Conservation (phyloP, 2,329 filamentous ascomycete genomes). For the Lachnellula subtilissima region DNA sequence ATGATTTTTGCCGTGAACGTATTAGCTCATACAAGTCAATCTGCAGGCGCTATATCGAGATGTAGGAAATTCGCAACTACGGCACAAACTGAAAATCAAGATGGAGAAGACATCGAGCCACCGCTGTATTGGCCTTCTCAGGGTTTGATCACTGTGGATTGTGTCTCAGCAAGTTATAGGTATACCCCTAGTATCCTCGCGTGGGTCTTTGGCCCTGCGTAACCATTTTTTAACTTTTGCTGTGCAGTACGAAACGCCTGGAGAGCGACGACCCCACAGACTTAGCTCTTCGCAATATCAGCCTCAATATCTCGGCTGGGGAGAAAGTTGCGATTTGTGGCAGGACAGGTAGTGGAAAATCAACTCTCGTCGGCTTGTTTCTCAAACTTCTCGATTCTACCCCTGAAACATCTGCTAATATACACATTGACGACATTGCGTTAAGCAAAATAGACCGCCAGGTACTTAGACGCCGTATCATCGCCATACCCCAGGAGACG, state of each 20-base stretch:
- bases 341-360: conserved; percentile 50
- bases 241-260: not conserved
- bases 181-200: not conserved
- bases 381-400: conserved; percentile 43
- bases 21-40: too few species aligned
- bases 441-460: conserved; percentile 36
- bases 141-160: conserved; percentile 3
- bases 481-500: conserved; percentile 47
- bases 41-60: conserved; percentile 45
- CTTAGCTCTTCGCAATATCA: conserved; percentile 7
- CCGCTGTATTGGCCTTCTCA: conserved; percentile 5
- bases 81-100: conserved; percentile 32
- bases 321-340: conserved; percentile 48
- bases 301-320: conserved; percentile 26
- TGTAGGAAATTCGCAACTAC: conserved; percentile 49
- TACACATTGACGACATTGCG: conserved; percentile 39
- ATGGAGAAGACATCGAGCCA: conserved; percentile 28
- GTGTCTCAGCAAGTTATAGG: conserved; percentile 11
- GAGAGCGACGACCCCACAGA: not conserved
- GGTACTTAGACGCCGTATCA: conserved; percentile 42
- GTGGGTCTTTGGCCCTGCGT: too few species aligned
- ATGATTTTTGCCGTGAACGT: too few species aligned
- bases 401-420: conserved; percentile 31
- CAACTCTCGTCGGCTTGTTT: conserved; percentile 42
- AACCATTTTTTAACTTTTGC: too few species aligned